Evolutionary conservation across 768 basidiomycete species (phyloP), one percentile per base, ranked within the genome.

Genomic region (Termitomyces sp.): DNA sequence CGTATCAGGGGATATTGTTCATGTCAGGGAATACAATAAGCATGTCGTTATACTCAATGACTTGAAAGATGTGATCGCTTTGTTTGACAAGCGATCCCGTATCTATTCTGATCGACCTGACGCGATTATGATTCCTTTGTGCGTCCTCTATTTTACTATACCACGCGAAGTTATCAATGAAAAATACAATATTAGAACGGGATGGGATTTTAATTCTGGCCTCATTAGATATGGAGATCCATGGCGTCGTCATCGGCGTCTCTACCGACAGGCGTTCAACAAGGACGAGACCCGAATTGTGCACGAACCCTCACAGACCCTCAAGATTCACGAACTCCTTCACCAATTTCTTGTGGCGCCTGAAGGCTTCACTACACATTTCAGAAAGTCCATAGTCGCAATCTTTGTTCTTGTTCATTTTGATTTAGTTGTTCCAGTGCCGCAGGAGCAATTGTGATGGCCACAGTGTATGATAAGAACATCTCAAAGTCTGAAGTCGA

Each of bases 151-250:
- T n/a, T n/a, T n/a, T n/a, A n/a, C n/a, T n/a, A n/a, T n/a, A n/a
- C n/a, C n/a, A n/a, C n/a, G n/a, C n/a, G n/a, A n/a, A n/a, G n/a
- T n/a, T n/a, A n/a, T n/a, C n/a, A n/a, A n/a, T n/a, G n/a, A n/a
- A n/a, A n/a, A n/a, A n/a, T n/a, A n/a, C n/a, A 5, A 12, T 4
- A 11, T 50, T 32, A 75, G 73, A n/a, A 69, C 70, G 64, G 72
- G 68, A 4, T 74, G 67, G 71, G 61, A 68, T 29, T 71, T 69
- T 53, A 68, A 65, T 57, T 21, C 67, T 8, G 67, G 49, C 1
- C 37, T 73, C 2, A 69, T 69, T 62, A 63, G 59, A 19, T 70
- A 74, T 38, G 67, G 65, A 0, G 61, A 68, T 1, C 31, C 41
- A 45, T 75, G 74, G 75, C 64, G 69, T 42, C 37, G 53, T 10